phyloP scores from a whole-genome alignment of 129 eudicot genomes.

The Saussurea involucrata region DNA sequence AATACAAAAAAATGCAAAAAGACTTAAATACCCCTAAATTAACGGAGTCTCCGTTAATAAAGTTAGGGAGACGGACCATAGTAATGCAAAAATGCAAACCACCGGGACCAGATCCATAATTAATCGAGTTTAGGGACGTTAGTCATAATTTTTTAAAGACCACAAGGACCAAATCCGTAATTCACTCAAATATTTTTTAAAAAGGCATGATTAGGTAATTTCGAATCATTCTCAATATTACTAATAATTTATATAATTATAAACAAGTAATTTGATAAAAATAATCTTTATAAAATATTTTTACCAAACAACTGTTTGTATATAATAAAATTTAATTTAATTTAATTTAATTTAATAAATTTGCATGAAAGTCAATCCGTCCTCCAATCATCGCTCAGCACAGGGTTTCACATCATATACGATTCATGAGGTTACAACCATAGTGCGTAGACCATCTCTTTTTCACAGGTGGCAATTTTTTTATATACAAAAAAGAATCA shows the following conservation, averaged over 20 bases:
- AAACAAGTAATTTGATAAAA: neutral
- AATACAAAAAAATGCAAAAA: too few relatives aligned
- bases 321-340: neutral
- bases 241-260: too few relatives aligned
- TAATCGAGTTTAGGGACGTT: too few relatives aligned
- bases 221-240: neutral
- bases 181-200: too few relatives aligned
- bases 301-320: neutral
- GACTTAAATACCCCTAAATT: too few relatives aligned
- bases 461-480: neutral
- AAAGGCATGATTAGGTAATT: neutral
- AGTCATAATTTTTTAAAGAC: too few relatives aligned
- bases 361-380: constrained; percentile 17
- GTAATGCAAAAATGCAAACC: too few relatives aligned
- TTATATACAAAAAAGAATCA: neutral
- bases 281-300: too few relatives aligned
- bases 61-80: too few relatives aligned
- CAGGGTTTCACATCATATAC: constrained; percentile 14
- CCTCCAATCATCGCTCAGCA: constrained; percentile 19
- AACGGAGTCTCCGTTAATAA: too few relatives aligned
- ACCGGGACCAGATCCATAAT: too few relatives aligned
- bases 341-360: neutral
- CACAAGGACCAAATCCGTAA: too few relatives aligned
- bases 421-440: constrained; percentile 12
- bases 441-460: constrained; percentile 1